Evolutionary conservation across 495 filamentous ascomycete genomes (phyloP), one percentile per base, ranked within the genome.

Genomic region (Terfezia boudieri): DNA sequence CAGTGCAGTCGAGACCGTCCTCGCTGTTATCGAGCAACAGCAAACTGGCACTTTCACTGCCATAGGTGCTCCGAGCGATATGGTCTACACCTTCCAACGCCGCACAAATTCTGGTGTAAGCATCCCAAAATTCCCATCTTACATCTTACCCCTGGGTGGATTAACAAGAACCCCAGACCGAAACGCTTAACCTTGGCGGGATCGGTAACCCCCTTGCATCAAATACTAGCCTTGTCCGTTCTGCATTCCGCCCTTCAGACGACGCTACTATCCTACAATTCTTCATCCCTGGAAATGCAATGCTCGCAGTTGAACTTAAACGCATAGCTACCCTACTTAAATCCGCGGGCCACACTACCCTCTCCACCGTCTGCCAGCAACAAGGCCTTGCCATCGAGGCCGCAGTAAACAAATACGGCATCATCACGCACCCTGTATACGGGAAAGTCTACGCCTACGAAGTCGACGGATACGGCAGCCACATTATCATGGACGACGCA

Each of bases 181-280:
- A 99, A 67, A 96, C 90, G 0, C 74, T 99, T 22, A 84, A 73
- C 58, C 75, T 99, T 4, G 67, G 64, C 1, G 92, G 92, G 17
- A 70, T 84, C 54, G 92, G 92, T 37, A 99, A 99, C 64, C 92
- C 90, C 0, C 73, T 99, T 7, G 87, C 83, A 61, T 74, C 75
- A 58, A 82, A 76, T 17, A 94, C 90, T 0, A 84, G 84, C 0
- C 74, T 99, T 12, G 76, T 95, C 53, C 80, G 90, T 52, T 92
- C 84, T 54, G 87, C 90, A 2, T 99, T 96, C 71, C 76, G 90
- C 2, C 90, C 90, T n/a, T 90, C 84, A 60, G 90, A 99, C 60
- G 90, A 99, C 64, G 87, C 90, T n/a, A 89, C 87, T 1, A 94
- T 88, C 53, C 70, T 96, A 9, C 87, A 88, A 36, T 96, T 86